Evolutionary conservation across 2,329 filamentous ascomycete species (phyloP), one percentile per base, ranked within the genome.

Genomic region (Neonectria hederae): DNA sequence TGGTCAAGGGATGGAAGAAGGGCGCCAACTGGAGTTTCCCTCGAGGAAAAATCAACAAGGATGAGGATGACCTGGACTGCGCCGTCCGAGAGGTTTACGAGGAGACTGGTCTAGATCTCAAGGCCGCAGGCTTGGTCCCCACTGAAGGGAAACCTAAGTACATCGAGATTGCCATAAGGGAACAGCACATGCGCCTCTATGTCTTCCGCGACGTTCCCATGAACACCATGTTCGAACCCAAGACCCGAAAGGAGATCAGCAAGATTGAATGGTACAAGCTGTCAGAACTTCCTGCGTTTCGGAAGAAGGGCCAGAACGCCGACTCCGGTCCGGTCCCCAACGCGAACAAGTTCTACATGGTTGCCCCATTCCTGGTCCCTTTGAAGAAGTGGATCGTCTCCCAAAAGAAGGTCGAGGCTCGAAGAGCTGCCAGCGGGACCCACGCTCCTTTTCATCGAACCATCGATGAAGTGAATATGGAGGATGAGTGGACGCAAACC

Each of bases 1-100:
- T 99, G 46, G 97, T 99, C 64, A 97, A 97, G 76, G 97, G 96
- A 17, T 99, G 94, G 93, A 99, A 98, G 83, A 98, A 97, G 78
- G 90, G 91, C 35, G 92, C 95, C 13, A 95, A 91, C 76, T 99
- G 96, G 96, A 97, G 94, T 77, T 99, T 99, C 63, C 96, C 96
- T 0, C 84, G 95, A 54, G 97, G 96, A 42, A 99, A 99, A 82
- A 98, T 99, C 81, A 97, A 97, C 83, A 97, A 97, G 80, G 93
- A 97, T 74, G 96, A 99, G 78, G 90, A 92, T 64, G 95, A 99
- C 75, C 80, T 98, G 60, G 94, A 96, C 76, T 99, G 97, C 78
- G 96, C 97, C 24, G 87, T 97, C 55, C 89, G 96, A 55, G 96
- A 99, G 76, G 95, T 97, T 5, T 96, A 94, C 75, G 96, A 99